Percentiles rank a stretch among this genome's conserved stretches.
phyloP scores from a whole-genome alignment of 768 basidiomycete species.

The Pleurotus tuber-regium region DNA sequence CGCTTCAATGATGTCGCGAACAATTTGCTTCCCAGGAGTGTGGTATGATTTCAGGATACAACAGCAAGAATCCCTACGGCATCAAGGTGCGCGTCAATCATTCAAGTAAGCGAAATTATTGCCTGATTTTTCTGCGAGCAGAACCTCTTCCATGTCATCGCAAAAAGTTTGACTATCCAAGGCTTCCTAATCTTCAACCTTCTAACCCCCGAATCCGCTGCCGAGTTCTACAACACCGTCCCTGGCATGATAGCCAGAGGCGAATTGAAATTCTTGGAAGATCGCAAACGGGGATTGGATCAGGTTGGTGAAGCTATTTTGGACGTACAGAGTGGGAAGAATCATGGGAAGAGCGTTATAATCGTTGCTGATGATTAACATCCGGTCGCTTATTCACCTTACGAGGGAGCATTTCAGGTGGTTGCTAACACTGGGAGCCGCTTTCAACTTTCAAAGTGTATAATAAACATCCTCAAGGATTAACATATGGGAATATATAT shows the following conservation, averaged over 20 bases:
- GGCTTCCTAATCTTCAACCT: conserved; percentile 35
- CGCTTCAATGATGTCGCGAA: background rate
- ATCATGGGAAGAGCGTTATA: conserved; percentile 21
- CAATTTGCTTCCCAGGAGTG: background rate
- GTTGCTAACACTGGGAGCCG: no score
- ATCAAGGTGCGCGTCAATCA: background rate
- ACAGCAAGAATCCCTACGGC: conserved; percentile 3
- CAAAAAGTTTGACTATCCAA: conserved; percentile 38
- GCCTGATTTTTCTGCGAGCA: conserved; percentile 12
- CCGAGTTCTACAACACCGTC: conserved; percentile 27
- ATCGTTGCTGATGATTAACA: conserved; percentile 7
- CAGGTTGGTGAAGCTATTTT: conserved; percentile 26
- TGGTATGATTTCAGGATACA: conserved; percentile 10
- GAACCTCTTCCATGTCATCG: conserved; percentile 38
- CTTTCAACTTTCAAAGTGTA: no score
- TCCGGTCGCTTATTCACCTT: background rate
- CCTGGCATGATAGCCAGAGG: conserved; percentile 28
- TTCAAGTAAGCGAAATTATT: background rate
- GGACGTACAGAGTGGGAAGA: conserved; percentile 29
- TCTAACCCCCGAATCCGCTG: conserved; percentile 20
- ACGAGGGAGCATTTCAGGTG: no score
- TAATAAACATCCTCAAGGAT: no score
- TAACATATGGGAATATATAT: no score
- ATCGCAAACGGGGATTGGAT: conserved; percentile 28
- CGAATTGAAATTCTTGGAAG: conserved; percentile 29